Conservation (phyloP, 2,329 filamentous ascomycete species). For the Hymenoscyphus repandus region DNA sequence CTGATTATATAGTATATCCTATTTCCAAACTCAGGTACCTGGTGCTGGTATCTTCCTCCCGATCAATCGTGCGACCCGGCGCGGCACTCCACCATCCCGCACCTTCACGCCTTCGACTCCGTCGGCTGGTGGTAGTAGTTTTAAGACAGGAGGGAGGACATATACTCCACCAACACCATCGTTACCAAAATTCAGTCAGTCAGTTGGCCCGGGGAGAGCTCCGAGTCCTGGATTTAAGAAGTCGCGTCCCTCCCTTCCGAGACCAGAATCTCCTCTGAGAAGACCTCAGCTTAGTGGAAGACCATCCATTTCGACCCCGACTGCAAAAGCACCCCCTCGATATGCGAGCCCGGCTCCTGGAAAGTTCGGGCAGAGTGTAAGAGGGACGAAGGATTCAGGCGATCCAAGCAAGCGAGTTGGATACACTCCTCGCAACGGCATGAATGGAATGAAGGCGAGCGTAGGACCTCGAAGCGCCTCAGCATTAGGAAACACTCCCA, state of each 20-base stretch:
- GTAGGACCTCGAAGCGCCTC: constrained; percentile 54
- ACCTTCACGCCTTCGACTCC: constrained; percentile 67
- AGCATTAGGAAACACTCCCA: constrained; percentile 45
- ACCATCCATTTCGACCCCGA: constrained; percentile 53
- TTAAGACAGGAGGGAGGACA: constrained; percentile 49
- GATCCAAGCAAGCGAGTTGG: constrained; percentile 54
- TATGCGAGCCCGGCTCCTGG: constrained; percentile 59
- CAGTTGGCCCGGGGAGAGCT: constrained; percentile 66
- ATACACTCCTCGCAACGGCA: constrained; percentile 42
- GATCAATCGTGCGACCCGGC: constrained; percentile 70
- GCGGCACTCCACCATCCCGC: constrained; percentile 51
- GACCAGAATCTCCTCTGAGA: constrained; percentile 80
- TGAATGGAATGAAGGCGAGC: constrained; percentile 43
- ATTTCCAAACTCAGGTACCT: constrained; percentile 74
- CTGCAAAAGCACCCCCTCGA: constrained; percentile 45
- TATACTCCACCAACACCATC: constrained; percentile 61
- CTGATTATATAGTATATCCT: constrained; percentile 50
- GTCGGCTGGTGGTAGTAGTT: constrained; percentile 41
- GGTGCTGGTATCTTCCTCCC: constrained; percentile 94
- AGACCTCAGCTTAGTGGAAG: constrained; percentile 55
- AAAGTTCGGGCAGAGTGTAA: constrained; percentile 59
- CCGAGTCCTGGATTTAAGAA: constrained; percentile 68
- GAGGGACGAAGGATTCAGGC: constrained; percentile 46
- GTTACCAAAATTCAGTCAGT: constrained; percentile 80
- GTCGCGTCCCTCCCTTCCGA: constrained; percentile 71